Evolutionary conservation across 352 stramenopile species (phyloP), one percentile per base, ranked within the genome.

Genomic region (Pythium periplocum): DNA sequence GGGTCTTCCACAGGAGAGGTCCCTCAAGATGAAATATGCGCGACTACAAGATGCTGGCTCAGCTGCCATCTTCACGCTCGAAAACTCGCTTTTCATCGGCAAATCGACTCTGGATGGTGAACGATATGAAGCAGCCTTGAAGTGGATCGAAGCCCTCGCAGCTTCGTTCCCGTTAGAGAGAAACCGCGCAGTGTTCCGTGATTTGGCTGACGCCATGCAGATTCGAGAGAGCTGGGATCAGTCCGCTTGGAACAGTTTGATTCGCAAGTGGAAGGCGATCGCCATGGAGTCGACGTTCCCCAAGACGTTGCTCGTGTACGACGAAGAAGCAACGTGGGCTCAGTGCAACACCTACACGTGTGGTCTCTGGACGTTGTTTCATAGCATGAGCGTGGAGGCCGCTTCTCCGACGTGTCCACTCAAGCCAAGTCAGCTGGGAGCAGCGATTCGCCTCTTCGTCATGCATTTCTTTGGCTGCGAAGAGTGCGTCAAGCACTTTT

Each of bases 381-480:
- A 95, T 55, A 81, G 53, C 48, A 81, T 93, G 48, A 87, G 68
- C 26, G 70, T 84, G 45, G 67, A 48, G 39, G 62, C 74, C 3
- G 61, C 71, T 30, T 53, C 63, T 30, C 60, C 66, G 4, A 54
- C 64, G 8, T 66, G 58, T 12, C 59, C 66, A 11, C 77, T 75
- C 49, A 81, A 81, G 35, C 72, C 81, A 4, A 87, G 76, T 56
- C 64, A 75, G 38, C 55, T 87, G 41, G 80, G 79, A 12, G 52
- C 56, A 1, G 75, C 74, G 4, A 89, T 95, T 33, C 80, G 82
- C 1, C 65, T 83, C 34, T 89, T 87, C 39, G 71, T 93, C 10
- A 71, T 75, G 50, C 69, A 90, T 49, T 95, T 95, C 49, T 95
- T 95, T 39, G 84, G 82, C 11, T 95, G 84, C 37, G 79, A 87